Evolutionary conservation across 768 basidiomycete species (phyloP), one percentile per base, ranked within the genome.

Genomic region (Strobilomyces echinocephalus): DNA sequence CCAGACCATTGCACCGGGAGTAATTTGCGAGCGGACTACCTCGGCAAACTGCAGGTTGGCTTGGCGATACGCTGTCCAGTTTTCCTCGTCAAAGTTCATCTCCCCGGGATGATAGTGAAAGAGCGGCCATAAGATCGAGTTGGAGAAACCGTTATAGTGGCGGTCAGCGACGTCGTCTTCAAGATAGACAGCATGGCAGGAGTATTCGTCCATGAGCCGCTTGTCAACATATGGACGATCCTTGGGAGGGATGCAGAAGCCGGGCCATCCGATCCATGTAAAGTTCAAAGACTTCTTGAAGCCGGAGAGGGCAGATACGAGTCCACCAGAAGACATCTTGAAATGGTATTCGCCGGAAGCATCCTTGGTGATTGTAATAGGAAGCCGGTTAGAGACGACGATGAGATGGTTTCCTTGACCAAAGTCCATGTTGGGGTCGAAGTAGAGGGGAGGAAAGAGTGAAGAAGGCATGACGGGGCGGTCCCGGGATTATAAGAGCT

Each of bases 41-140:
- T 97, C 88, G 1, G 97, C 95, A 64, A 99, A 99, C 60, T 84
- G 79, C 74, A 95, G 76, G 70, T 98, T 99, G 43, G 95, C 95
- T 70, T 97, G 93, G 35, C 97, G 85, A 72, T 98, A 99, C 14
- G 93, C 97, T 49, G 86, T 83, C 97, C 97, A 99, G 69, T 98
- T 91, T 67, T 91, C 91, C 74, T 97, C 93, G 71, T 97, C 95
- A 66, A 99, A 99, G 73, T 93, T 95, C 94, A 99, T 98, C 75
- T 98, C 97, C 59, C 95, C 95, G 8, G 97, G 97, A 70, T 98
- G 95, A 73, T 97, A 99, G 70, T 99, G 97, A 80, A 99, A 97
- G 44, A 99, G 78, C 3, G 97, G 97, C 97, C 97, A 99, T 47
- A 99, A 84, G 73, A 99, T 98, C 50, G 95, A 97, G 75, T 99